Evolutionary conservation across 1,139 yeast species (phyloP).

Genomic region (Spathaspora sp.): DNA sequence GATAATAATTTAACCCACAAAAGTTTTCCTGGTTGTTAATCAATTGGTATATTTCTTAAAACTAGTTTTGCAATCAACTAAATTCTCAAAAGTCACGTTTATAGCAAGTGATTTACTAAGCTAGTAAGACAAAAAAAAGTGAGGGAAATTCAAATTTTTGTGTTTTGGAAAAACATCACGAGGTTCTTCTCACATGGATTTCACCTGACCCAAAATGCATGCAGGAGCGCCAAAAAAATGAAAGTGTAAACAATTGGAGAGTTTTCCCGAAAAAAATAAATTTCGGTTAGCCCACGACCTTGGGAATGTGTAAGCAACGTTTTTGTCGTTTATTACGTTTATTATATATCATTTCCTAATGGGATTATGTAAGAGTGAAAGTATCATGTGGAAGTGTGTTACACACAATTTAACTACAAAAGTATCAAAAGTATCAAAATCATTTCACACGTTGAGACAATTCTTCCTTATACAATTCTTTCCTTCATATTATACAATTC

Average conservation of each 20-base stretch:
- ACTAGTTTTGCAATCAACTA: neutral
- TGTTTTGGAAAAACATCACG: constrained; percentile 21
- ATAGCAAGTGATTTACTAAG: neutral
- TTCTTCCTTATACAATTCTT: neutral
- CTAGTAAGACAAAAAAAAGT: neutral
- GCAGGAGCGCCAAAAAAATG: constrained; percentile 9
- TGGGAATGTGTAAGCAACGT: too few species aligned
- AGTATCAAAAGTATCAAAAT: neutral
- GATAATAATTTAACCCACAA: neutral
- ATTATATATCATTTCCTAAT: too few species aligned
- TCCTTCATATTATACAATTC: neutral
- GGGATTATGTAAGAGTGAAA: too few species aligned
- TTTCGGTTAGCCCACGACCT: too few species aligned
- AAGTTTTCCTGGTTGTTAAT: neutral
- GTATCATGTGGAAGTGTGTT: too few species aligned
- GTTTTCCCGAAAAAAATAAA: neutral
- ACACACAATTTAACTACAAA: too few species aligned
- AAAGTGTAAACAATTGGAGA: neutral
- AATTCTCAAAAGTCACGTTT: constrained; percentile 1
- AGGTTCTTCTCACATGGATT: constrained; percentile 29
- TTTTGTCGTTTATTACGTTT: too few species aligned
- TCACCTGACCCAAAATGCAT: constrained; percentile 25
- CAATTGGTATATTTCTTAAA: neutral
- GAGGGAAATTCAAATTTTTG: neutral
- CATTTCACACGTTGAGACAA: neutral